Percentiles rank a stretch among this genome's conserved stretches.
phyloP scores from a whole-genome alignment of 2,329 filamentous ascomycete genomes.

The Trichoderma sp. region DNA sequence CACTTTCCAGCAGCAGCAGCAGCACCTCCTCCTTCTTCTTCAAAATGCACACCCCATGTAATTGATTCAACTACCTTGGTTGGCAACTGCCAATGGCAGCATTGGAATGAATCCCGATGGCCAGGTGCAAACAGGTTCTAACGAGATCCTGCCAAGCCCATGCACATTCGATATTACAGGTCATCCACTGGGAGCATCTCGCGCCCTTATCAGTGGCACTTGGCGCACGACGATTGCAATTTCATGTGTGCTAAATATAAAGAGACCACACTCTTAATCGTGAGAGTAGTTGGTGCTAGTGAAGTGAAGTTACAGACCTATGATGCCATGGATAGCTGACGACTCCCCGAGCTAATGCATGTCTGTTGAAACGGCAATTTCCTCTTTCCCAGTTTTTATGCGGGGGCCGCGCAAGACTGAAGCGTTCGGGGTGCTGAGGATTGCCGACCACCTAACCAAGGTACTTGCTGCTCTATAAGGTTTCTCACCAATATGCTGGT shows the following conservation, averaged over 20 bases:
- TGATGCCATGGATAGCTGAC: constrained; percentile 8
- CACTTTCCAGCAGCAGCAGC: background rate
- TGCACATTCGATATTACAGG: background rate
- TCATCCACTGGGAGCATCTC: background rate
- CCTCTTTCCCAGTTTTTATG: constrained; percentile 21
- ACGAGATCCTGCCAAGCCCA: background rate
- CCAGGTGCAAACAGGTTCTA: background rate
- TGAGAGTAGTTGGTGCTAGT: background rate
- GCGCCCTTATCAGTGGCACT: background rate
- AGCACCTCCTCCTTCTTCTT: background rate
- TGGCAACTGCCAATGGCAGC: background rate
- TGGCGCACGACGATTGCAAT: background rate
- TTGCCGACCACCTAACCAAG: background rate
- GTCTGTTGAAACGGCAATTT: constrained; percentile 21
- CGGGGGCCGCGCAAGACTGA: background rate
- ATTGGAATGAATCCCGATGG: background rate
- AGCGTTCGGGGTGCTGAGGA: background rate
- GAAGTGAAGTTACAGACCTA: background rate
- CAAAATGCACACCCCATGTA: background rate
- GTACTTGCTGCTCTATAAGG: background rate
- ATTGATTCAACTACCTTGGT: background rate
- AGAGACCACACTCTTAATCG: background rate
- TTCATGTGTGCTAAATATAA: background rate
- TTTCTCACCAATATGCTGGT: background rate
- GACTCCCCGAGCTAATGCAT: constrained; percentile 10